phyloP scores from a whole-genome alignment of 1,284 basidiomycete genomes.

The Stygiomarasmius scandens region DNA sequence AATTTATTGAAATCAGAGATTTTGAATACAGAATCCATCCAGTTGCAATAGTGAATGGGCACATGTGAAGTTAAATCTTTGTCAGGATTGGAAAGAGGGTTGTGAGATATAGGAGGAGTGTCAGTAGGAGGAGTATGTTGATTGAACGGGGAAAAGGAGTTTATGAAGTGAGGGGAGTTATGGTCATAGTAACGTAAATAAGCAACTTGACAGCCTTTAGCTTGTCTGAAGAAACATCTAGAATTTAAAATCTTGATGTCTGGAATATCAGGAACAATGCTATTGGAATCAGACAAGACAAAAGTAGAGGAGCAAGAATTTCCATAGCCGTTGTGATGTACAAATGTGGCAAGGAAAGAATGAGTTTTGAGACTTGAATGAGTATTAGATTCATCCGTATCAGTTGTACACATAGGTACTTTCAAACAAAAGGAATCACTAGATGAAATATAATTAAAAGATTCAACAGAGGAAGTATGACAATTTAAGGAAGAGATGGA shows the following conservation, averaged over 20 bases:
- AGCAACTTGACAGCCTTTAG: not conserved
- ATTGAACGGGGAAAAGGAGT: not conserved
- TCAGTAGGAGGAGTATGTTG: not conserved
- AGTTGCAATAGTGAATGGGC: not conserved
- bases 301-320: not conserved
- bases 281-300: not conserved
- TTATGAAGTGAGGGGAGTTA: not conserved
- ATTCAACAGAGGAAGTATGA: not conserved
- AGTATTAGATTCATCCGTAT: not conserved
- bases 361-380: not conserved
- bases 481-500: not conserved
- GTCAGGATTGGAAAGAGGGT: not conserved
- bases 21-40: conserved; percentile 10
- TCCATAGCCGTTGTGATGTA: conserved; percentile 1
- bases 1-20: conserved; percentile 4
- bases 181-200: not conserved
- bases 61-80: not conserved
- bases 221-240: not conserved
- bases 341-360: conserved; percentile 1
- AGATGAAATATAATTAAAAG: not conserved
- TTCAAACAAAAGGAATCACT: too few species aligned
- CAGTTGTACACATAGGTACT: not conserved
- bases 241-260: conserved; percentile 2
- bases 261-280: not conserved
- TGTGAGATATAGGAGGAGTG: not conserved